Conservation (phyloP, 2,329 filamentous ascomycete genomes). For the Cercospora zeina region DNA sequence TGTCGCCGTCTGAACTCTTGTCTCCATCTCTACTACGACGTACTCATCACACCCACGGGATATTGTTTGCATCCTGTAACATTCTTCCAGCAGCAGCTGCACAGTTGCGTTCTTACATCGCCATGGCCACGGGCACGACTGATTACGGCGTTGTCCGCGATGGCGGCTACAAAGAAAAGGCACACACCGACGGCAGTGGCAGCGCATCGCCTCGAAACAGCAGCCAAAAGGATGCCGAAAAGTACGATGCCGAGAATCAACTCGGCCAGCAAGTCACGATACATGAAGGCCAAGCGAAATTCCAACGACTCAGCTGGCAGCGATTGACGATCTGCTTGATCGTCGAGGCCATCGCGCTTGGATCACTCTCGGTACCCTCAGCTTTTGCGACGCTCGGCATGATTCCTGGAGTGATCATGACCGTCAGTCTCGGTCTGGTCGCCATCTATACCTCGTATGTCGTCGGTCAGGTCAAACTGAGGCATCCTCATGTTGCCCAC, state of each 20-base stretch:
- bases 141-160: conserved; percentile 24
- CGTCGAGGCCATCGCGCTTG: conserved; percentile 60
- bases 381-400: conserved; percentile 58
- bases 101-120: not conserved
- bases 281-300: conserved; percentile 40
- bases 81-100: not conserved
- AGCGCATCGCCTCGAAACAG: conserved; percentile 12
- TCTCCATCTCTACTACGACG: not conserved
- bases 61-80: not conserved
- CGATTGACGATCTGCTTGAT: conserved; percentile 51
- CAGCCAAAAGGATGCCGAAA: conserved; percentile 20
- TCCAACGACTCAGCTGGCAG: conserved; percentile 53
- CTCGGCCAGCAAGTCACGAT: conserved; percentile 33
- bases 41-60: too few species aligned
- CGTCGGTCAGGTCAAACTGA: conserved; percentile 61
- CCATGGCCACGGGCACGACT: conserved; percentile 24
- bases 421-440: conserved; percentile 56
- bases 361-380: conserved; percentile 58
- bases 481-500: conserved; percentile 48
- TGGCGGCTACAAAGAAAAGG: conserved; percentile 21
- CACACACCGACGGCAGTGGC: conserved; percentile 16
- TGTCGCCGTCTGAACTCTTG: conserved; percentile 15
- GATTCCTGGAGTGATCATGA: conserved; percentile 57
- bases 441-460: conserved; percentile 64
- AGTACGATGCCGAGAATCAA: conserved; percentile 23